Evolutionary conservation across 1,284 basidiomycete genomes (phyloP).

Genomic region (Ceratobasidium sp.): DNA sequence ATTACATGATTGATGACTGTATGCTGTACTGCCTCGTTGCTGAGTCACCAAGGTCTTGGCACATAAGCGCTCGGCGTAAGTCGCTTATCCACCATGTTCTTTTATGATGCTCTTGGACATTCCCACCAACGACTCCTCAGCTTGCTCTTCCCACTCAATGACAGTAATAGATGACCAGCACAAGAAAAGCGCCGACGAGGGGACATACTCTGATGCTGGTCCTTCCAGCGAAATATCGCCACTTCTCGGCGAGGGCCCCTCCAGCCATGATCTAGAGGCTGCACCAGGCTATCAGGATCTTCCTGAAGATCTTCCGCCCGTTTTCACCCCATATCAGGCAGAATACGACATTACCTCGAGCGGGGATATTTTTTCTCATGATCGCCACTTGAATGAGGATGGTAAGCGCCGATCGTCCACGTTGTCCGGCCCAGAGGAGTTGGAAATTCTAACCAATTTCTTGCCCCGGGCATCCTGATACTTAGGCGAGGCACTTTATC

Average conservation of each 20-base stretch:
- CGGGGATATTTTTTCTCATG: constrained; percentile 75
- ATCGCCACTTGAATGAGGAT: constrained; percentile 78
- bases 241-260: neutral
- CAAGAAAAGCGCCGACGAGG: constrained; percentile 18
- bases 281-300: constrained; percentile 21
- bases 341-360: constrained; percentile 67
- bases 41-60: too few species aligned
- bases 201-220: constrained; percentile 20
- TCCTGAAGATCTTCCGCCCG: constrained; percentile 66
- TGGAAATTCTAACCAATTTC: neutral
- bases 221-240: neutral
- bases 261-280: constrained; percentile 10
- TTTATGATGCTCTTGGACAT: constrained; percentile 18
- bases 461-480: neutral
- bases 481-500: constrained; percentile 77
- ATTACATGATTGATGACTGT: too few species aligned
- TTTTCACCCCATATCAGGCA: constrained; percentile 74
- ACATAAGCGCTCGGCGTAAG: constrained; percentile 20
- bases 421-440: constrained; percentile 8
- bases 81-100: neutral
- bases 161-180: constrained; percentile 2
- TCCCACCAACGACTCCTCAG: constrained; percentile 1
- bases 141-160: constrained; percentile 21
- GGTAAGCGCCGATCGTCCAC: constrained; percentile 59
- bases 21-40: too few species aligned